These are phyloP conservation scores for Dactylorhiza incarnata DNA, from an alignment of 106 monocot species.

Conservation along the genomic window DNA sequence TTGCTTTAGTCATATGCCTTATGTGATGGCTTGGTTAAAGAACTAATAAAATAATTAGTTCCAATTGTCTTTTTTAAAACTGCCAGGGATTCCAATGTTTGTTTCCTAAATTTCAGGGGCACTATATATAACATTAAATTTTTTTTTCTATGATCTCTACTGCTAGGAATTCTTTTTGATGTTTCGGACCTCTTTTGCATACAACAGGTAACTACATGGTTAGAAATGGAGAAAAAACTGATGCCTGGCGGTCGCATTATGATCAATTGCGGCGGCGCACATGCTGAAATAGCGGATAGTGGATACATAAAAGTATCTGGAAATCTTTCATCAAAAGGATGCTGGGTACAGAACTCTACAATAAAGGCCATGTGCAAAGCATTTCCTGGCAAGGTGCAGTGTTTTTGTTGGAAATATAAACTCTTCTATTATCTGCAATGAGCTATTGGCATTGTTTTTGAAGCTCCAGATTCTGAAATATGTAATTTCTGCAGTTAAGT, in stretches of 20 bases:
- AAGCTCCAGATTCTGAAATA: background rate
- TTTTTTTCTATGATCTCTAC: background rate
- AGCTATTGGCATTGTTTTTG: background rate
- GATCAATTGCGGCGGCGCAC: constrained; percentile 76
- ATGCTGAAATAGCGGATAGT: constrained; percentile 30
- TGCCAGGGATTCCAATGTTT: too few relatives aligned
- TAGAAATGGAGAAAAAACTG: constrained; percentile 61
- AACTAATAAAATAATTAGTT: too few relatives aligned
- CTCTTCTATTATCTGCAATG: background rate
- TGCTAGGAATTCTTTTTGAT: background rate
- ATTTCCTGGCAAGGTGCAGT: constrained; percentile 53
- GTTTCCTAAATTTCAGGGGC: too few relatives aligned
- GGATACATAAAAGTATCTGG: constrained; percentile 12
- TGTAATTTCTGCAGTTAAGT: constrained; percentile 43
- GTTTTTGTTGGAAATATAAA: background rate
- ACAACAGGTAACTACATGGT: constrained; percentile 58
- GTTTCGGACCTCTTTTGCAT: background rate
- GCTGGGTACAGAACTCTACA: constrained; percentile 64
- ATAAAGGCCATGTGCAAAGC: constrained; percentile 49
- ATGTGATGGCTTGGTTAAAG: too few relatives aligned
- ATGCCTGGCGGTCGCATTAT: constrained; percentile 86
- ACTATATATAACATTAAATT: too few relatives aligned
- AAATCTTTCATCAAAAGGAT: constrained; percentile 15
- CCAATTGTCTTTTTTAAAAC: too few relatives aligned
- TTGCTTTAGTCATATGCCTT: too few relatives aligned